Conservation (phyloP, 2,329 filamentous ascomycete genomes). For the Juglanconis oblonga region DNA sequence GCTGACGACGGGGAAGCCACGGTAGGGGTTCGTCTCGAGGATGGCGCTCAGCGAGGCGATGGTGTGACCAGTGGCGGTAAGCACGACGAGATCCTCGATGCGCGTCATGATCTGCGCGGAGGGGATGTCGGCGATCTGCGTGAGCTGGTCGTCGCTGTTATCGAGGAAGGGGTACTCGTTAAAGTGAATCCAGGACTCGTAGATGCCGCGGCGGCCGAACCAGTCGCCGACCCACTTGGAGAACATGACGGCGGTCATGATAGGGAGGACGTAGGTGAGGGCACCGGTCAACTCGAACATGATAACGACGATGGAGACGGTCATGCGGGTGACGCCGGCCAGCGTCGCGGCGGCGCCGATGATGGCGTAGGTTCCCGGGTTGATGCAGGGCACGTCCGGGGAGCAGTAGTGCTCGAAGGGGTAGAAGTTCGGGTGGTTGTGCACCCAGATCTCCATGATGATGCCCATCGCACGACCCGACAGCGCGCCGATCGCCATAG, state of each 20-base stretch:
- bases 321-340: constrained; percentile 91
- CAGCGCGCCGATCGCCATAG: constrained; percentile 91
- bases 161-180: constrained; percentile 95
- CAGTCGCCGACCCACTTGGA: constrained; percentile 98
- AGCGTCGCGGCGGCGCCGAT: constrained; percentile 94
- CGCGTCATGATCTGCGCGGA: constrained; percentile 90
- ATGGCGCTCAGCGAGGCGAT: constrained; percentile 71
- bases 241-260: constrained; percentile 98
- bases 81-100: constrained; percentile 83
- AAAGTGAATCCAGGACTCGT: constrained; percentile 96
- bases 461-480: constrained; percentile 88
- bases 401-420: constrained; percentile 72
- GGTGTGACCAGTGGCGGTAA: constrained; percentile 85
- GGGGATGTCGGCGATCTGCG: constrained; percentile 71
- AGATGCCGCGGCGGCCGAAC: constrained; percentile 88
- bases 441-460: constrained; percentile 83
- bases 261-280: constrained; percentile 92
- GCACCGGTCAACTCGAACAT: constrained; percentile 99
- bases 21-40: constrained; percentile 71
- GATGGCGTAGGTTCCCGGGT: constrained; percentile 93
- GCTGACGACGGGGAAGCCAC: constrained; percentile 87
- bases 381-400: constrained; percentile 83
- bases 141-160: constrained; percentile 70
- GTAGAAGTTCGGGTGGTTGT: constrained; percentile 72
- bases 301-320: constrained; percentile 96